phyloP scores from a whole-genome alignment of 176 grass and related monocot genomes.

The Saccharum spontaneum region DNA sequence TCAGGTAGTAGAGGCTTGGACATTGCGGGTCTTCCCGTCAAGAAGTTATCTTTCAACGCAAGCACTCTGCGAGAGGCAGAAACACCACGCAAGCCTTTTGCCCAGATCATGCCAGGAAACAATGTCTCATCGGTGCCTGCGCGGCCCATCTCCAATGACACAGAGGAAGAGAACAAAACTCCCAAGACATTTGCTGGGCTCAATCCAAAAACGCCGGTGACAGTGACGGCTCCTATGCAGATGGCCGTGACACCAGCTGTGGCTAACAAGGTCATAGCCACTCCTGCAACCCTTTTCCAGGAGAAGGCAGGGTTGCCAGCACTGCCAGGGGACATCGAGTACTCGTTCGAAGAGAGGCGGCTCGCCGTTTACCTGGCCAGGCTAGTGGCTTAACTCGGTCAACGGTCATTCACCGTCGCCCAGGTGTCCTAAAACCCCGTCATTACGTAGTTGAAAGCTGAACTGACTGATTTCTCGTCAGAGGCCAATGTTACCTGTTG shows the following conservation, averaged over 20 bases:
- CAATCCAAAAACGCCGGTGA: conserved; percentile 50
- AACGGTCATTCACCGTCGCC: neutral
- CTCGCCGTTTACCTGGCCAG: conserved; percentile 50
- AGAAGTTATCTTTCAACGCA: conserved; percentile 66
- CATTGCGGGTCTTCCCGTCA: conserved; percentile 59
- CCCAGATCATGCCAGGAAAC: conserved; percentile 49
- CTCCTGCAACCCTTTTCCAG: conserved; percentile 38
- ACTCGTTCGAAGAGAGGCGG: conserved; percentile 82
- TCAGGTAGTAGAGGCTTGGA: conserved; percentile 60
- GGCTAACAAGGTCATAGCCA: conserved; percentile 29
- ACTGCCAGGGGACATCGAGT: conserved; percentile 48
- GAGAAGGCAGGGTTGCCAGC: conserved; percentile 19
- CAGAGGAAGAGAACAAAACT: conserved; percentile 52
- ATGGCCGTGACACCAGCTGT: conserved; percentile 49
- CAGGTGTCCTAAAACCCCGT: neutral
- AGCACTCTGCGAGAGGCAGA: conserved; percentile 46
- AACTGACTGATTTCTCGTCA: conserved; percentile 34
- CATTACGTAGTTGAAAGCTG: conserved; percentile 15
- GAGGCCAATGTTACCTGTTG: conserved; percentile 22
- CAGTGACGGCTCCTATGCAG: conserved; percentile 57
- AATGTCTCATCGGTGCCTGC: conserved; percentile 41
- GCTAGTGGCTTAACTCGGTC: conserved; percentile 28
- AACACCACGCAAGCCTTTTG: conserved; percentile 71
- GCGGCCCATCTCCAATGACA: neutral
- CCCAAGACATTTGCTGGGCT: conserved; percentile 37